Evolutionary conservation across 306 rosid species (phyloP).

Genomic region (Glycyrrhiza uralensis): DNA sequence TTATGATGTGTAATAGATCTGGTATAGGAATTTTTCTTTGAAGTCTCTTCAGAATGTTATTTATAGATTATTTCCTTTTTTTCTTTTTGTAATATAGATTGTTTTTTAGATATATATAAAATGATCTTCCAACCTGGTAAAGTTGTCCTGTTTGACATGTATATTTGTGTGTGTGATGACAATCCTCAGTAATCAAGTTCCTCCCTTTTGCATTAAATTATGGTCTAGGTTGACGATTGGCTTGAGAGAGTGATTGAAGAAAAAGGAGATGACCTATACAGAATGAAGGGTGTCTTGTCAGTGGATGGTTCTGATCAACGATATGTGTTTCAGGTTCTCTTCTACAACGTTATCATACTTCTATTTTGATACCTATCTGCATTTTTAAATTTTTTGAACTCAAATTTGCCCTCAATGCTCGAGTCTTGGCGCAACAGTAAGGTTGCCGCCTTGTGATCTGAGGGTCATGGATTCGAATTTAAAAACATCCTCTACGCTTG

Average conservation of each 20-base stretch:
- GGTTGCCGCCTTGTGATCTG: too few species aligned
- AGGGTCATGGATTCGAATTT: too few species aligned
- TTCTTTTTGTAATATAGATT: not conserved
- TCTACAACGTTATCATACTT: slow-evolving; percentile 12
- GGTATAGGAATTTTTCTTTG: not conserved
- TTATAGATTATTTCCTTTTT: not conserved
- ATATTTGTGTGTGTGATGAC: not conserved
- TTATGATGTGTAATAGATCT: not conserved
- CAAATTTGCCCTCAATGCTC: not conserved
- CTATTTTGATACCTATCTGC: not conserved
- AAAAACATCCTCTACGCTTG: too few species aligned
- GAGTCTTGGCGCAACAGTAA: too few species aligned
- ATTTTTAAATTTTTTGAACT: not conserved
- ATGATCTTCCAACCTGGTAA: not conserved
- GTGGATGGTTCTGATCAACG: slow-evolving; percentile 70
- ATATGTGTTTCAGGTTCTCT: slow-evolving; percentile 74
- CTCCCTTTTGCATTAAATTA: slow-evolving; percentile 10
- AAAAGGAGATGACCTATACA: slow-evolving; percentile 91
- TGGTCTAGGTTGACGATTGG: slow-evolving; percentile 80
- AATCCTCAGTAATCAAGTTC: not conserved
- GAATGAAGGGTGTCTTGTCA: slow-evolving; percentile 86
- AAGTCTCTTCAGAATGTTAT: not conserved
- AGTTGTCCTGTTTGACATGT: not conserved
- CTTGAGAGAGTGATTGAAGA: slow-evolving; percentile 81
- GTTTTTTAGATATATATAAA: not conserved